Evolutionary conservation across 108 stramenopile species (phyloP), one percentile per base, ranked within the genome.

Genomic region (Parmales sp.): DNA sequence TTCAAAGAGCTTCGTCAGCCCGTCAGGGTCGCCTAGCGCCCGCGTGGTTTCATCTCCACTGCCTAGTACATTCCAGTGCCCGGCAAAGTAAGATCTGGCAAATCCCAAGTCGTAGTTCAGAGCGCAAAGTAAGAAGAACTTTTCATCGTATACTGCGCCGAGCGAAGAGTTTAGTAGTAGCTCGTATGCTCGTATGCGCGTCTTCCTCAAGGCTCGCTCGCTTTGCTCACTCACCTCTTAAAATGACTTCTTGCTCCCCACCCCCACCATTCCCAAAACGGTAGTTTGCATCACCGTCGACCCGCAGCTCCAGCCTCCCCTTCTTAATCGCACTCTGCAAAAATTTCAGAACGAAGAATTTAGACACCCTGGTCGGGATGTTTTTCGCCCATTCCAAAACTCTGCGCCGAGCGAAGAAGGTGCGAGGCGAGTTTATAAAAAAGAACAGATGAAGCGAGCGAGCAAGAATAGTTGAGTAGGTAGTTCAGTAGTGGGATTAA

Each of bases 81-180:
- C 95, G 7, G 85, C 86, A 86, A 93, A 83, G 78, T 93, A 95
- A 0, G 89, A 87, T 50, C 90, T 78, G 0, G 93, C 91, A 60
- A 96, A 70, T 20, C 95, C 95, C 67, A 95, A 74, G 74, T 95
- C 95, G 69, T 83, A 90, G 65, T 91, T 90, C 45, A 88, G 73
- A 1, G 91, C 95, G 46, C 89, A 76, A 67, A 91, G 86, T 36
- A 94, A 91, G 76, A 96, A 96, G 77, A 93, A 89, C 91, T 89
- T 90, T 69, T 84, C 83, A 67, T 93, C 83, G 68, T 88, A 92
- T 38, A 95, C 83, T 13, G 89, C 78, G 1, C 79, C 0, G 69
- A 70, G 28, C 72, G 63, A n/a, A n/a, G n/a, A n/a, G n/a, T n/a
- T n/a, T n/a, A n/a, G n/a, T n/a, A n/a, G n/a, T n/a, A n/a, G n/a